Conservation (phyloP, 176 grass and related monocot genomes). For the Alloteropsis semialata region DNA sequence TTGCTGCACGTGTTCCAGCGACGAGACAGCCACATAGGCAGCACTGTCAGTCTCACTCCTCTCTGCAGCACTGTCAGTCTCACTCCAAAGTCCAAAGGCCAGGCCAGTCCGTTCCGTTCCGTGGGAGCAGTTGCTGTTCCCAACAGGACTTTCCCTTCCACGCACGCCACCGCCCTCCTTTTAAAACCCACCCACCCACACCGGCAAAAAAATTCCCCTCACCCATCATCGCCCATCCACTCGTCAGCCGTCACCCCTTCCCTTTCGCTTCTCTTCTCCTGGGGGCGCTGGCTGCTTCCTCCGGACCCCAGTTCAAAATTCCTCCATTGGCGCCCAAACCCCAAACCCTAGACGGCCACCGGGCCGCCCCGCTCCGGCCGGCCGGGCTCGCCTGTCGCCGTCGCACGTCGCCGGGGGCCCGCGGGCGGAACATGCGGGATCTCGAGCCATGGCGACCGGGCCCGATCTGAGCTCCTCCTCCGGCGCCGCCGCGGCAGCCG, state of each 20-base stretch:
- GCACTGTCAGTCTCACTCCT: background rate
- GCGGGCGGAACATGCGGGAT: conserved; percentile 52
- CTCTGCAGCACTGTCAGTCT: too few species aligned
- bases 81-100: background rate
- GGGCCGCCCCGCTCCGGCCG: background rate
- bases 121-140: background rate
- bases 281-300: conserved; percentile 12
- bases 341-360: conserved; percentile 37
- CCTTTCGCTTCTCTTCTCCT: background rate
- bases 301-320: conserved; percentile 39
- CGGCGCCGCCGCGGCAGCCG: background rate
- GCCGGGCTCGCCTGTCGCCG: background rate
- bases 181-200: background rate
- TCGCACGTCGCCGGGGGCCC: background rate
- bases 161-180: conserved; percentile 5
- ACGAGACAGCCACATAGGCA: too few species aligned
- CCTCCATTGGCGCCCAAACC: conserved; percentile 34
- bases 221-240: background rate
- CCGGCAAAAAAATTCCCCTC: conserved; percentile 15
- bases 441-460: conserved; percentile 56
- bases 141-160: background rate
- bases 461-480: conserved; percentile 50
- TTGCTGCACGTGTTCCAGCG: background rate
- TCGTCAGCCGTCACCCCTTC: background rate
- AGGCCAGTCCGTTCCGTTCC: background rate